A percentile compares a stretch with the other conserved stretches of the same genome.
phyloP scores from a whole-genome alignment of 192 early-diverging fungal genomes.

The Coemansia sp. region DNA sequence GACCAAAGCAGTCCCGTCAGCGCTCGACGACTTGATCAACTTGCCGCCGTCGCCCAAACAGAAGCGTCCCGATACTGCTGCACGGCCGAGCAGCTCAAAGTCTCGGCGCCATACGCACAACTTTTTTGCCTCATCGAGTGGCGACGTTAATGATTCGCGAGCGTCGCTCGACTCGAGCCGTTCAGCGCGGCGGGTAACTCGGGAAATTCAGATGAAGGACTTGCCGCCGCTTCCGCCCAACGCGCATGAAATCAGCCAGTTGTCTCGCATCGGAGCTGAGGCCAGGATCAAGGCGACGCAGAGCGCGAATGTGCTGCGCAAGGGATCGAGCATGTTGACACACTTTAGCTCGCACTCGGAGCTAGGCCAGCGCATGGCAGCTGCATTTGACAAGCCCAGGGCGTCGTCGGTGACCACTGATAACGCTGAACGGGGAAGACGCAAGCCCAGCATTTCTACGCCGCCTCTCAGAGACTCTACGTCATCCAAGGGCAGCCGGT shows the following conservation, averaged over 20 bases:
- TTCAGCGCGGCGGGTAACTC: conserved; percentile 17
- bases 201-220: conserved; percentile 53
- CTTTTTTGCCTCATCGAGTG: conserved; percentile 33
- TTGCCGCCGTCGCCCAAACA: conserved; percentile 28
- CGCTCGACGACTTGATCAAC: conserved; percentile 16
- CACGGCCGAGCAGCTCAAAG: conserved; percentile 7
- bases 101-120: conserved; percentile 52
- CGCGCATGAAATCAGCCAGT: conserved; percentile 31
- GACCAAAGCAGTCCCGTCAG: conserved; percentile 7
- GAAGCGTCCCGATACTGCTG: not conserved
- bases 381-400: conserved; percentile 43
- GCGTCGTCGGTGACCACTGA: conserved; percentile 40
- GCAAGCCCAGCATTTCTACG: conserved; percentile 19
- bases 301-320: conserved; percentile 10
- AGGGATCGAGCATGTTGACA: conserved; percentile 21
- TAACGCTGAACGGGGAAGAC: conserved; percentile 12
- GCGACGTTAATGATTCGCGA: conserved; percentile 21
- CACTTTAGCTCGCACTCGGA: conserved; percentile 51
- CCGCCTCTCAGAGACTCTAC: conserved; percentile 14
- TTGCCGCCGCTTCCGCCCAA: conserved; percentile 51
- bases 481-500: conserved; percentile 12
- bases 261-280: conserved; percentile 4
- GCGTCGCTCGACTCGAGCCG: conserved; percentile 26
- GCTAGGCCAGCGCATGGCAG: conserved; percentile 31
- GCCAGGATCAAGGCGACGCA: conserved; percentile 3